Base-by-base conservation (phyloP, 1,284 basidiomycete species). In the Xerocomus cyaneibrunnescens region DNA sequence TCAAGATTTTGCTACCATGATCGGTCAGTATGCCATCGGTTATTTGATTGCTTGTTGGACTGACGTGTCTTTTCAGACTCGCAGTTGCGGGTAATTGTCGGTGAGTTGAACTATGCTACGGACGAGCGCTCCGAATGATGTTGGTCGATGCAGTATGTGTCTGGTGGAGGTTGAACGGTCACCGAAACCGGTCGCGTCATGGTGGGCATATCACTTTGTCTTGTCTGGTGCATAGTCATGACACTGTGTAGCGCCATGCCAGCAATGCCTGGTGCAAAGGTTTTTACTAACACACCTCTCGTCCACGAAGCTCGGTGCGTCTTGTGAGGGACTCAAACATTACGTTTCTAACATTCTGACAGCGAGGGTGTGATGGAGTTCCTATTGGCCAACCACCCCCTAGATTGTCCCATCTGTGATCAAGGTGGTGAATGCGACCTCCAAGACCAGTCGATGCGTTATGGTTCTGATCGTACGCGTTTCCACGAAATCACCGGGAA, bases 361-460 rank as follows among this genome's bases (percentile, higher is more conserved):
- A 91, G 92, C 31, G 94, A 97, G 74, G 95, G 96, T 54, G 96
- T 99, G 54, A 98, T 99, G 95, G 97, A 99, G 72, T 98, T 99
- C 75, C 79, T 99, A 34, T 85, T 99, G 50, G 84, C 94, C 58
- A 99, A 99, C 75, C 96, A 99, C 69, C 96, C 96, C 3, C 81
- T 99, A 55, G 96, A 99, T 71, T 99, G 96, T 76, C 96, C 97
- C 31, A 92, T 99, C 62, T 99, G 96, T 67, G 97, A 99, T 72
- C 94, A 96, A 74, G 93, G 92, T 72, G 93, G 92, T 56, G 96
- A 99, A 81, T 99, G 97, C 71, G 97, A 99, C 71, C 81, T 99
- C 21, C 96, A 99, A 78, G 96, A 99, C 75, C 97, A 99, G 75
- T 96, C 95, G 23, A 98, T 99, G 95, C 90, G 96, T 51, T 99